A percentile compares a stretch with the other conserved stretches of the same genome.
Conservation (phyloP, 805 yeast species). For the Candida ulmi region DNA sequence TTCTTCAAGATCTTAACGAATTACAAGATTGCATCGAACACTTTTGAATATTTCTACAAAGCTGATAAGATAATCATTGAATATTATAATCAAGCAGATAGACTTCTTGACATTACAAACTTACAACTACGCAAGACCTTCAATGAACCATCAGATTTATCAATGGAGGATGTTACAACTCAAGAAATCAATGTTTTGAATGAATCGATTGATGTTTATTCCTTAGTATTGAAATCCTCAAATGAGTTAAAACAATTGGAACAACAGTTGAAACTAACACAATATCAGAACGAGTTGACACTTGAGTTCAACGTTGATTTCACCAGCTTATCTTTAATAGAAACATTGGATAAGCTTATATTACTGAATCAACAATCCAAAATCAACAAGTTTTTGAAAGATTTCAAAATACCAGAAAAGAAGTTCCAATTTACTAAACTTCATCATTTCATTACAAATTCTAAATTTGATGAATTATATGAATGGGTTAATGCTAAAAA, state of each 20-base stretch:
- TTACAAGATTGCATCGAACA: constrained; percentile 32
- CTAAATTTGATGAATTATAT: constrained; percentile 51
- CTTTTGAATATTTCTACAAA: constrained; percentile 28
- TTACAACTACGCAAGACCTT: constrained; percentile 28
- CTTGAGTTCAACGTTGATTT: constrained; percentile 35
- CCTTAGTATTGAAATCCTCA: constrained; percentile 27
- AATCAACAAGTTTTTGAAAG: constrained; percentile 43
- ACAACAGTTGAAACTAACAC: constrained; percentile 38
- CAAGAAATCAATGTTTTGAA: constrained; percentile 20
- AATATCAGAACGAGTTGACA: constrained; percentile 40
- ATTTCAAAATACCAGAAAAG: constrained; percentile 51
- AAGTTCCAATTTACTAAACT: constrained; percentile 52
- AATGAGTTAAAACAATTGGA: constrained; percentile 36
- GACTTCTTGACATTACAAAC: constrained; percentile 40
- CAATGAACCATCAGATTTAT: constrained; percentile 3
- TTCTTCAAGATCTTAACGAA: constrained; percentile 62
- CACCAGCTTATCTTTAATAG: constrained; percentile 37
- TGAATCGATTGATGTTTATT: constrained; percentile 24
- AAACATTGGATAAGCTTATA: constrained; percentile 42
- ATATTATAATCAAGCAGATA: constrained; percentile 62
- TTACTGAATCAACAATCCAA: constrained; percentile 41
- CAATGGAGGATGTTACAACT: constrained; percentile 16
- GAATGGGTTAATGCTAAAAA: constrained; percentile 45
- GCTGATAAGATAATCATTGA: constrained; percentile 40
- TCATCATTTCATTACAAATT: constrained; percentile 36